Base-by-base conservation (phyloP, 805 yeast genomes). In the Hanseniaspora nectarophila region DNA sequence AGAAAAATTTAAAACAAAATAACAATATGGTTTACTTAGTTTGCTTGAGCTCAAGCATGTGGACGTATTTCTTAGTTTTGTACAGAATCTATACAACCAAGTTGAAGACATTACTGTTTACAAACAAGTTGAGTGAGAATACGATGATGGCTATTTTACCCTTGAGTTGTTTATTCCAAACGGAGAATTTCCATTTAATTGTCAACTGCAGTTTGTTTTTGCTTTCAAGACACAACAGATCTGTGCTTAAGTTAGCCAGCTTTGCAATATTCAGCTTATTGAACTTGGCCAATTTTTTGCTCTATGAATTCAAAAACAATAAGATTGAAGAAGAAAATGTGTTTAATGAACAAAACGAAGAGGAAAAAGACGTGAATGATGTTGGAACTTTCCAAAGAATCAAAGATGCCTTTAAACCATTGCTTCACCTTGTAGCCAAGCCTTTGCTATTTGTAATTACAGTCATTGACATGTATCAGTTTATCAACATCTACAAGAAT, bases 111-210 rank as follows among this genome's bases (percentile, higher is more conserved):
- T 24, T 34, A 26, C 40, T 37, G 40, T 21, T 21, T 7, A 37
- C 40, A 21, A 37, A 37, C 16, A 37, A 34, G 6, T 31, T 29
- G 26, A 39, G 23, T 9, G 23, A 48, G 40, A 16, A 40, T 16
- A 26, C 39, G 2, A 45, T 33, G 49, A 7, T 35, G 18, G 54
- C 48, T 15, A 51, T 28, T 33, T 45, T 58, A 13, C 56, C 59
- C 15, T 43, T 58, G 15, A 48, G 57, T 5, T 40, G 32, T 20
- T 54, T 57, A 10, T 44, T 56, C 16, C 40, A 46, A 45, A 51
- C 56, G 10, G 59, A 58, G 42, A 58, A 57, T 32, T 57, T 57
- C 39, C 58, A 57, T 23, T 48, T 58, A 13, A 38, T 58, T 5
- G 24, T 52, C 13, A 43, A 43, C 18, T 33, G 26, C 28, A 40